phyloP scores from a whole-genome alignment of 768 basidiomycete genomes.

The Suillus decipiens region DNA sequence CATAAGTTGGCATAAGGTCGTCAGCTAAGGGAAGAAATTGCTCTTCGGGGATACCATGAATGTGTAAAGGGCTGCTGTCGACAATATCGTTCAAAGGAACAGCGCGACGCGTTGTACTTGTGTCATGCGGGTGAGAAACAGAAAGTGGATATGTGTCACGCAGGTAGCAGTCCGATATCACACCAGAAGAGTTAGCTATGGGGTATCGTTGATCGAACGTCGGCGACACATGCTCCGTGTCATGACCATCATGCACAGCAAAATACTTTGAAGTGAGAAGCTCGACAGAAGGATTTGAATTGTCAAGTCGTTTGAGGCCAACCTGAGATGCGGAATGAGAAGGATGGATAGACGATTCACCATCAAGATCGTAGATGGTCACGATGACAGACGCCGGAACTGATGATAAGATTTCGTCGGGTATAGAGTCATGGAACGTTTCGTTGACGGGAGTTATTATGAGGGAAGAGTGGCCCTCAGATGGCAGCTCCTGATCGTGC shows the following conservation, averaged over 20 bases:
- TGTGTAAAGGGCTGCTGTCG: constrained; percentile 1
- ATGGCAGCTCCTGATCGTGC: constrained; percentile 19
- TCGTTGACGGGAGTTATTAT: background rate
- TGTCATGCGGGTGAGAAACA: background rate
- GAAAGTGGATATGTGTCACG: background rate
- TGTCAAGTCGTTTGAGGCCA: constrained; percentile 16
- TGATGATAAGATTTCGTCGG: constrained; percentile 1
- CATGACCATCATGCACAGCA: too few relatives aligned
- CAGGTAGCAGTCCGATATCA: background rate
- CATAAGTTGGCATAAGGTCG: background rate
- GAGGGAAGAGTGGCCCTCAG: constrained; percentile 7
- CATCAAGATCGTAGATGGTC: constrained; percentile 28
- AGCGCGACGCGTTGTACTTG: background rate
- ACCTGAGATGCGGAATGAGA: constrained; percentile 62
- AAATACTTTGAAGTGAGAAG: constrained; percentile 22
- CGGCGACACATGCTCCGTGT: too few relatives aligned
- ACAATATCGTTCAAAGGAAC: background rate
- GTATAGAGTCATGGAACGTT: background rate
- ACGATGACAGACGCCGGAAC: constrained; percentile 17
- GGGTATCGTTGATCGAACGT: background rate
- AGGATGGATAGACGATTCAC: constrained; percentile 38
- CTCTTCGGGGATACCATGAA: background rate
- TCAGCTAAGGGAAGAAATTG: background rate
- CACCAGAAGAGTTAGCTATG: background rate
- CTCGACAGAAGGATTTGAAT: background rate